Evolutionary conservation across 2,329 filamentous ascomycete species (phyloP).

Genomic region (Berkeleyomyces rouxiae): DNA sequence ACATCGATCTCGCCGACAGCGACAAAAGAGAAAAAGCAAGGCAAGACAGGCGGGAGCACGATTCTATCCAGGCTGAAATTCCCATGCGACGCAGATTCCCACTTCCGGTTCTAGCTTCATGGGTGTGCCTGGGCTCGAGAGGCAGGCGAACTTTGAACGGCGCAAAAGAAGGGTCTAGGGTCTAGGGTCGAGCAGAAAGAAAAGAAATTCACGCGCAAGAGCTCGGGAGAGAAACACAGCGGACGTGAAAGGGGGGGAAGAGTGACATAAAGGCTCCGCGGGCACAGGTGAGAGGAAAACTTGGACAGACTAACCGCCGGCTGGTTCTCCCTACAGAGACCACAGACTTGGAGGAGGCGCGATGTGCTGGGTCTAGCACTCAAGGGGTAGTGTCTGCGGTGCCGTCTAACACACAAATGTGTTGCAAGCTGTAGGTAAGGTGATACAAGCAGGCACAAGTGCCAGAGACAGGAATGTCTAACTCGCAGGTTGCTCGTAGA

Average conservation of each 20-base stretch:
- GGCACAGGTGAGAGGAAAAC: not conserved
- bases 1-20: too few relatives aligned
- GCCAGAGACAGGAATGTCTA: not conserved
- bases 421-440: not conserved
- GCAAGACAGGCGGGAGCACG: not conserved
- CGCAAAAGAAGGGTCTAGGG: not conserved
- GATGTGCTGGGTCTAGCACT: not conserved
- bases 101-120: conserved; percentile 1
- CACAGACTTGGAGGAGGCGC: not conserved
- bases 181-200: not conserved
- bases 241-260: not conserved
- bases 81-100: not conserved
- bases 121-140: not conserved
- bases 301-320: not conserved
- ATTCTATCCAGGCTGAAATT: not conserved
- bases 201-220: not conserved
- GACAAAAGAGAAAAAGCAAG: not conserved
- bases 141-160: not conserved
- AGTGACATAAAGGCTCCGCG: not conserved
- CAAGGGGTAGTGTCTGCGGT: not conserved
- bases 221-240: not conserved
- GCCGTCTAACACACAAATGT: not conserved
- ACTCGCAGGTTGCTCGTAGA: not conserved
- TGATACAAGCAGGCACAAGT: not conserved
- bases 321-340: not conserved